Base-by-base conservation (phyloP, 108 stramenopile genomes). In the Chaetoceros muelleri region DNA sequence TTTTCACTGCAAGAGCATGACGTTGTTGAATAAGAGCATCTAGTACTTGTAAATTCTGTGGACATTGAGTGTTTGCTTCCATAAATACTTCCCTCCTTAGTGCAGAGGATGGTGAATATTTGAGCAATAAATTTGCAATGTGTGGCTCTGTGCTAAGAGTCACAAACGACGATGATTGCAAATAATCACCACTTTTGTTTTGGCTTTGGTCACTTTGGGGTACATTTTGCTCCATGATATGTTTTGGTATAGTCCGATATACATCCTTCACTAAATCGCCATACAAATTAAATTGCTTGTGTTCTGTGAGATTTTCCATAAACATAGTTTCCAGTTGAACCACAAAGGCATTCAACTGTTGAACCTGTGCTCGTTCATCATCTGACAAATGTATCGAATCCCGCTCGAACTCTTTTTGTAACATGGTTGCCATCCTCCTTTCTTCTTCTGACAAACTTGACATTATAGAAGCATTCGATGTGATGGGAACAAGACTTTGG, bases 361-460 rank as follows among this genome's bases (percentile, higher is more conserved):
- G 61, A 13, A 95, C 93, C 13, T 85, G 59, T 27, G 73, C 72
- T 24, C 95, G 74, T 53, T 90, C 53, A 24, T 67, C 58, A 28
- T 76, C 76, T 2, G 80, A 56, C 21, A 97, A 64, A 66, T 95
- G 95, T 26, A 95, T 95, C 23, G 95, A 95, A 60, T 94, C 94
- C 20, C 90, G 54, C 78, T 96, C 96, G 64, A 94, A 97, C 62
- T 97, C 96, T 34, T 46, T 46, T 52, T 81, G 68, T 64, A 94
- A 67, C 45, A 87, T 55, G 2, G 40, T 30, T 24, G 80, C 76
- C 81, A 94, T 87, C 8, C 88, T 68, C 24, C 63, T 73, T 59
- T 94, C 80, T 65, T 87, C 92, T 26, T 75, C 75, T 3, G 84
- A 53, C 28, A 92, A 51, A 29, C 66, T 50, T 13, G 25, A 28